Evolutionary conservation across 192 early-diverging fungal species (phyloP), one percentile per base, ranked within the genome.

Genomic region (Geosiphon pyriformis): DNA sequence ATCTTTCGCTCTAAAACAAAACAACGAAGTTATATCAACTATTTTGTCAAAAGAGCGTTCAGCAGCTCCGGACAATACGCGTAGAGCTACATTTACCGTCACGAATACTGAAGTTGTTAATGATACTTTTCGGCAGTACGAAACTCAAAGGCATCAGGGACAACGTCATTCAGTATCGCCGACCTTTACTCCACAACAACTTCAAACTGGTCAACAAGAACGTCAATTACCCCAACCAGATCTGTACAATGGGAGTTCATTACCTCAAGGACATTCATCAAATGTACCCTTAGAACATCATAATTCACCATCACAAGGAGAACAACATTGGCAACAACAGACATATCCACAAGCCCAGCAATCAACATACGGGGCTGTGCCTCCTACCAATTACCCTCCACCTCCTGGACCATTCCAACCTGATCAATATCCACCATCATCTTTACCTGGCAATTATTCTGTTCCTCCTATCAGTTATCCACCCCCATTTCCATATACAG

Each of bases 91-190:
- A 33, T 32, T 59, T 18, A 34, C 57, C 29, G 57, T 15, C 10
- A 29, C 29, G 57, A 18, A 61, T 42, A 30, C 59, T 27, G 59
- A 61, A 46, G 32, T 31, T 33, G n/a, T 42, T n/a, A 42, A 42
- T 22, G 59, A 47, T 61, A 37, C 60, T 47, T 29, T 46, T 11
- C 10, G 60, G 27, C 34, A 48, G 46, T 61, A 35, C 23, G 60
- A 61, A 48, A 30, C 15, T 29, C 11, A 23, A 10, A 30, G 31
- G 30, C 7, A 1, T 32, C 58, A 60, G 32, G 33, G 4, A 6
- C 59, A 33, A 37, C 31, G 26, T 32, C 26, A 57, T 32, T 57
- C 55, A 30, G 15, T 42, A 42, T 6, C 37, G 6, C 37, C 6
- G 37, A 42, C 7, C 37, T 10, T 15, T 15, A 10, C 15, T 42